Base-by-base conservation (phyloP, 306 rosid genomes). In the Prunus fruticosa region DNA sequence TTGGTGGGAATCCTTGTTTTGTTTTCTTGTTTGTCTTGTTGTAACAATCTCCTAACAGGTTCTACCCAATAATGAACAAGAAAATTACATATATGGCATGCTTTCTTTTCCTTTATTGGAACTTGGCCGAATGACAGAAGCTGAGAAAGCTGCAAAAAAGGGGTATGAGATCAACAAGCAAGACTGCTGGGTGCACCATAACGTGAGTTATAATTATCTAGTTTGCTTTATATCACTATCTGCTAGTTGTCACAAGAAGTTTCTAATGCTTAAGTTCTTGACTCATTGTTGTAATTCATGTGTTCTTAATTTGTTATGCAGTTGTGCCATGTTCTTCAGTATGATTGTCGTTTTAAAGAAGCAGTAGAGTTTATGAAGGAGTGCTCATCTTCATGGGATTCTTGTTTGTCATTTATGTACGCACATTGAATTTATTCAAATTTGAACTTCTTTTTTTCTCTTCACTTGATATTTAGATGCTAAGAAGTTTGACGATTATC, bases 271-370 rank as follows among this genome's bases (percentile, higher is more conserved):
- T 41, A 61, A 66, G 56, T 15, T 61, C 64, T 54, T 71, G 52
- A 49, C 14, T 52, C 34, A 63, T 20, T 82, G 22, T 43, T 71
- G 63, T 61, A 71, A 76, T 74, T 50, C 62, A 72, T 74, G 50
- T 38, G 64, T 80, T 79, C 71, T 52, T 28, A 27, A 28, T 38
- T 61, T 61, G 41, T 79, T 77, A 15, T 81, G 85, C 91, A 95
- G 98, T 67, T 89, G 79, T 92, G 98, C 85, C 98, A 95, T 84
- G 92, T 90, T 83, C 89, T 90, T 83, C 97, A 95, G 81, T 74
- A 89, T 6, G 73, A 84, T 62, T 95, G 98, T 50, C 89, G 8
- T 28, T 90, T 92, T 74, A 87, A 86, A 79, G 97, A 92, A 80
- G 98, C 98, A 27, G 89, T 95, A 47, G 80, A 83, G 80, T 95